phyloP scores from a whole-genome alignment of 768 basidiomycete genomes.

The Leccinum variicolor region DNA sequence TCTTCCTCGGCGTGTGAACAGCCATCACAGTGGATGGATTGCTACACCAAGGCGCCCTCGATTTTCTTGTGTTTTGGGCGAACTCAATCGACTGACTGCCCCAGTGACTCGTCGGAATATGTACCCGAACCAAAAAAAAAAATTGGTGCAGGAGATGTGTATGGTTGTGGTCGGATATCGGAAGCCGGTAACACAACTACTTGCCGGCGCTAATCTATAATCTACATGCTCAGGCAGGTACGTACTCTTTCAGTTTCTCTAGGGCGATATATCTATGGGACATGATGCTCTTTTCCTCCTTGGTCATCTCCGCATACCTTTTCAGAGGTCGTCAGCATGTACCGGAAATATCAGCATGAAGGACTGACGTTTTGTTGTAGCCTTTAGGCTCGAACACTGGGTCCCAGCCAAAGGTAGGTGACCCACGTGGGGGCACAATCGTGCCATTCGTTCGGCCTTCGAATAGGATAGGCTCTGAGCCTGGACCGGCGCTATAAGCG shows the following conservation, averaged over 20 bases:
- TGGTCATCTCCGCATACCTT: constrained; percentile 69
- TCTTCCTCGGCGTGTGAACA: constrained; percentile 25
- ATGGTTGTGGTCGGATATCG: constrained; percentile 3
- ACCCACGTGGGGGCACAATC: constrained; percentile 86
- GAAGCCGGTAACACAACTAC: constrained; percentile 13
- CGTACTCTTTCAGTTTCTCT: constrained; percentile 47
- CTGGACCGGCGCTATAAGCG: constrained; percentile 86
- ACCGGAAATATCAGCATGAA: not conserved
- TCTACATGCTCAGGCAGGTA: too few species aligned
- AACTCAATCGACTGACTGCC: not conserved
- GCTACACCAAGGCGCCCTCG: not conserved
- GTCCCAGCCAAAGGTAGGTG: constrained; percentile 86
- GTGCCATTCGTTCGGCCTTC: constrained; percentile 86
- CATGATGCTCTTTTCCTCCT: constrained; percentile 58
- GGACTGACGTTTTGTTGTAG: constrained; percentile 69
- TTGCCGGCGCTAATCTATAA: constrained; percentile 3
- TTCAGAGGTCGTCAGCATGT: not conserved
- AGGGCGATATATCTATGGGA: constrained; percentile 67
- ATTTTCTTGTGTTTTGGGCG: not conserved
- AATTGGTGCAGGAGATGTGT: not conserved
- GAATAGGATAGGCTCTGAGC: constrained; percentile 71
- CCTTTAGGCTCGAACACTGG: constrained; percentile 77
- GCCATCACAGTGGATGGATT: constrained; percentile 11
- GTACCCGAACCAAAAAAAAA: not conserved
- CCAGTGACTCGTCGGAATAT: not conserved